Evolutionary conservation across 2,329 filamentous ascomycete genomes (phyloP), one percentile per base, ranked within the genome.

Genomic region (Fusarium subglutinans): DNA sequence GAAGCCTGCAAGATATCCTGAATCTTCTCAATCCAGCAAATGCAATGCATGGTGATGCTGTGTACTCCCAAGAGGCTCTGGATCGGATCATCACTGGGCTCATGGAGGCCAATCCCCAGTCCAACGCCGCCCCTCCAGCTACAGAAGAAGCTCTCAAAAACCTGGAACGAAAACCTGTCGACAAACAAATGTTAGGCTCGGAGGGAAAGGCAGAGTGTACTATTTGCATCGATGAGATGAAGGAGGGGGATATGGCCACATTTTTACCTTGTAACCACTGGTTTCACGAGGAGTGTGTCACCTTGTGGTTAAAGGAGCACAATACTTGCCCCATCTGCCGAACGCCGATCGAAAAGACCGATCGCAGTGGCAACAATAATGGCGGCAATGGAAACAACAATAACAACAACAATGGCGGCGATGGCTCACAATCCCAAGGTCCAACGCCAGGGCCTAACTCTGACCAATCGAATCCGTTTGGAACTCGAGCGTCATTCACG

Each of bases 271-370:
- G 96, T 83, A 92, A 90, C 67, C 96, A 99, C 80, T 98, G 94
- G 94, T 98, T 98, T 81, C 96, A 98, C 79, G 91, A 92, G 66
- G 86, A 89, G 33, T 98, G 96, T 78, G 93, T 96, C 40, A 88
- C 90, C 30, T 87, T 93, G 56, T 98, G 96, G 96, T 84, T 98
- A 58, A 90, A 89, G 77, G 93, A 97, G 82, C 95, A 98, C 82
- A 95, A 98, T 78, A 98, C 95, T 1, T 98, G 96, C 78, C 96
- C 96, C 3, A 92, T 95, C 60, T 96, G 93, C 79, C 89, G 93
- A 44, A 88, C 88, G 22, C 81, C 89, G 6, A 87, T 90, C 44
- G 87, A 89, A 73, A 83, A 81, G 76, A 69, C 77, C 55, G 66
- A 75, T 30, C 67, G 63, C 24, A 63, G 53, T 44, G 44, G 47